Evolutionary conservation across 768 basidiomycete genomes (phyloP).

Genomic region (Suillus americanus): DNA sequence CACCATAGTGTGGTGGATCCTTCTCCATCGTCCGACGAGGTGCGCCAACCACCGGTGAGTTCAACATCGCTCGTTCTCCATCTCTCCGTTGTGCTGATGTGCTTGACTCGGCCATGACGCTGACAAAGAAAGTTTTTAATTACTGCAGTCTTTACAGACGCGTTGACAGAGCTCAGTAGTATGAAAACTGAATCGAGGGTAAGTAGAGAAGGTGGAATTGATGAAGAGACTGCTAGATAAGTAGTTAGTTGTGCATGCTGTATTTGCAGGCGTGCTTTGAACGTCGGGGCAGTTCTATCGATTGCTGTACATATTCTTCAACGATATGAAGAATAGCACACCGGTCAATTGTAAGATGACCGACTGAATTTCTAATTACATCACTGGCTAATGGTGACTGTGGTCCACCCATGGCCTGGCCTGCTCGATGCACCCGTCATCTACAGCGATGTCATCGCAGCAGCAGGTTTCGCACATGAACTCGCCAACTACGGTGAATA

Average conservation of each 20-base stretch:
- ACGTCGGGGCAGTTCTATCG: neutral
- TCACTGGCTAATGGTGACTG: slow-evolving; percentile 79
- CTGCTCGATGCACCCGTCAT: slow-evolving; percentile 84
- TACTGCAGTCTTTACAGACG: neutral
- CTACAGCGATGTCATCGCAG: slow-evolving; percentile 77
- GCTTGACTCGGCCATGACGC: neutral
- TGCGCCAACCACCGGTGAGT: neutral
- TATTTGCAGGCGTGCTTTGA: neutral
- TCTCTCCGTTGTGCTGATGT: neutral
- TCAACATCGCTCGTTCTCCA: neutral
- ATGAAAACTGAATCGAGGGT: neutral
- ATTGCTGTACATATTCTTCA: neutral
- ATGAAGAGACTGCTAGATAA: neutral
- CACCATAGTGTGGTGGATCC: neutral
- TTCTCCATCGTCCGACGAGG: neutral
- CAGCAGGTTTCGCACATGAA: slow-evolving; percentile 94
- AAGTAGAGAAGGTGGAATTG: neutral
- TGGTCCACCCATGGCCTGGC: slow-evolving; percentile 97
- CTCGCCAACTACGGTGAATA: slow-evolving; percentile 99
- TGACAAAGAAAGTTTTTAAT: neutral
- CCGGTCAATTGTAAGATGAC: neutral
- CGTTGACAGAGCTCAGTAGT: neutral
- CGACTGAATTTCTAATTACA: neutral
- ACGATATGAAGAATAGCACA: neutral
- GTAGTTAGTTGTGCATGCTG: neutral